phyloP scores from a whole-genome alignment of 2,329 filamentous ascomycete species.

The Microcera coccophila region DNA sequence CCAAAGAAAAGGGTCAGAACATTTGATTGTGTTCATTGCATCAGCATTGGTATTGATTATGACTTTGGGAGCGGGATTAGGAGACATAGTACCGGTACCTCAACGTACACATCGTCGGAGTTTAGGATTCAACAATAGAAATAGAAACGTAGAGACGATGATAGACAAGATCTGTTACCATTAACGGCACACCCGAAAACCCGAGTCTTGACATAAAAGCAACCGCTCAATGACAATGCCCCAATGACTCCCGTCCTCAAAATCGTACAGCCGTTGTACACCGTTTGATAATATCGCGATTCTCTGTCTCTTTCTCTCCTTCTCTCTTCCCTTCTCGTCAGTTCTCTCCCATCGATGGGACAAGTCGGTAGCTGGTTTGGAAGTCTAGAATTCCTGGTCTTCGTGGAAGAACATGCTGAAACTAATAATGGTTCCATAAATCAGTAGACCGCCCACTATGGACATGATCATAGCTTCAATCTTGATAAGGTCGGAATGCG shows the following conservation, averaged over 20 bases:
- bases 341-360: too few relatives aligned
- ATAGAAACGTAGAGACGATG: slow-evolving; percentile 9
- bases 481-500: slow-evolving; percentile 79
- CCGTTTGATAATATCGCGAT: slow-evolving; percentile 2
- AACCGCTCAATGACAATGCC: slow-evolving; percentile 20
- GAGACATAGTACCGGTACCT: slow-evolving; percentile 24
- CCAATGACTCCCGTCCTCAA: slow-evolving; percentile 7
- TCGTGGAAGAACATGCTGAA: slow-evolving; percentile 99
- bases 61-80: too few relatives aligned
- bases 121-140: slow-evolving; percentile 28
- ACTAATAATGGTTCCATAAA: slow-evolving; percentile 97
- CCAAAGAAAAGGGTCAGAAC: too few relatives aligned
- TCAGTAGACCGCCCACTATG: slow-evolving; percentile 83
- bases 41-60: slow-evolving; percentile 6
- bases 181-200: neutral
- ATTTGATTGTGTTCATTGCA: slow-evolving; percentile 2
- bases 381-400: slow-evolving; percentile 81
- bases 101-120: slow-evolving; percentile 35
- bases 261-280: slow-evolving; percentile 22
- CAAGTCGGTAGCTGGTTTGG: too few relatives aligned
- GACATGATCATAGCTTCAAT: slow-evolving; percentile 92
- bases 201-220: slow-evolving; percentile 5
- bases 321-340: too few relatives aligned
- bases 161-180: neutral
- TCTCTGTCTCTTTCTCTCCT: too few relatives aligned